Conservation (phyloP, 306 rosid genomes). For the Lathyrus sativus region DNA sequence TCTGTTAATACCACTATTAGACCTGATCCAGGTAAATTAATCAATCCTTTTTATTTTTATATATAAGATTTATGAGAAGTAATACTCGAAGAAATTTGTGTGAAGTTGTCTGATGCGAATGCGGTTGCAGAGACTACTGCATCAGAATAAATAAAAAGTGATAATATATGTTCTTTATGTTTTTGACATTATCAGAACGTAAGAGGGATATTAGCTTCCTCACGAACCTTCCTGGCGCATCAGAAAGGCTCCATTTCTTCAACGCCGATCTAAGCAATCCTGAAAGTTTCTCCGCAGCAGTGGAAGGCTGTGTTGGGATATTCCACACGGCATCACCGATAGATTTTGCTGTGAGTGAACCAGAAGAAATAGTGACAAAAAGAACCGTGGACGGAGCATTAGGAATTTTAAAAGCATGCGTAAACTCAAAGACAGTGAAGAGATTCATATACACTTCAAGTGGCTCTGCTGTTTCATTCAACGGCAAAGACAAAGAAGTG, state of each 20-base stretch:
- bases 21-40: conserved; percentile 44
- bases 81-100: no score
- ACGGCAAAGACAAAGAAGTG: conserved; percentile 3
- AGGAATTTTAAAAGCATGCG: conserved; percentile 53
- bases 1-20: conserved; percentile 54
- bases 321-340: conserved; percentile 60
- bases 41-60: background rate
- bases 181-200: conserved; percentile 25
- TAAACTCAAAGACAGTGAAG: conserved; percentile 50
- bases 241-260: conserved; percentile 53
- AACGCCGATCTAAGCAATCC: conserved; percentile 59
- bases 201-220: conserved; percentile 50
- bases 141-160: no score
- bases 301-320: conserved; percentile 59
- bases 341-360: conserved; percentile 41
- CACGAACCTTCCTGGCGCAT: conserved; percentile 56
- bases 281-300: conserved; percentile 51
- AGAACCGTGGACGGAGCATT: conserved; percentile 52
- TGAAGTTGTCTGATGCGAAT: no score
- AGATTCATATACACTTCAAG: conserved; percentile 67
- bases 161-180: background rate
- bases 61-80: no score
- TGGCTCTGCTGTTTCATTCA: conserved; percentile 38
- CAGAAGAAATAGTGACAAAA: conserved; percentile 49
- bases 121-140: no score